Percentiles rank a stretch among this genome's conserved stretches.
These are phyloP conservation scores for Aspergillus sclerotioniger DNA, from an alignment of 495 filamentous ascomycete species.

Conservation along the genomic window DNA sequence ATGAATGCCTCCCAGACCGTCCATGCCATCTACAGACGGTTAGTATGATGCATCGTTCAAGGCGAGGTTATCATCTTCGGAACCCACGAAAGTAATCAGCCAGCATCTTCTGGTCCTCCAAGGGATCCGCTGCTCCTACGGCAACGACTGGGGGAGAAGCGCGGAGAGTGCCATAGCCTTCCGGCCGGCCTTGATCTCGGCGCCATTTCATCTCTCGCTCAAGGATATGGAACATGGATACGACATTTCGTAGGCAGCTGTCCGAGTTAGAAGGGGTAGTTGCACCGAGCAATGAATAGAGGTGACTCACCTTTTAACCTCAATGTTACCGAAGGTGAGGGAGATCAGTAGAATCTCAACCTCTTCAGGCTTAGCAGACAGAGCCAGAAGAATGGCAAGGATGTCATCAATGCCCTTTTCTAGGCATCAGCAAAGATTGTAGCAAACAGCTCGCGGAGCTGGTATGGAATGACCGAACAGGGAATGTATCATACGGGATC, in stretches of 20 bases:
- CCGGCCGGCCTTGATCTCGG: conserved; percentile 55
- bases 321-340: conserved; percentile 89
- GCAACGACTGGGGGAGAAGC: conserved; percentile 77
- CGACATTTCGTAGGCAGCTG: conserved; percentile 84
- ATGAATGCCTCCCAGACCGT: conserved; percentile 92
- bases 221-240: conserved; percentile 89
- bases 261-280: not conserved
- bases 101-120: conserved; percentile 79
- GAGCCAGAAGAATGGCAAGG: conserved; percentile 78
- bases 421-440: not conserved
- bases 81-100: conserved; percentile 88
- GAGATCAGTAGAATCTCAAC: conserved; percentile 87
- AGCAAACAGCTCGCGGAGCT: not conserved
- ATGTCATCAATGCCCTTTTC: conserved; percentile 88
- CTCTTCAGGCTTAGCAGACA: conserved; percentile 79
- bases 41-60: conserved; percentile 7
- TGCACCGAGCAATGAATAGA: not conserved
- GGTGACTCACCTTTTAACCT: conserved; percentile 64
- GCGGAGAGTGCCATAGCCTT: conserved; percentile 67
- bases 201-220: conserved; percentile 90
- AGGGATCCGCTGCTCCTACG: conserved; percentile 77
- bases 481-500: conserved; percentile 60
- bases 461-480: not conserved
- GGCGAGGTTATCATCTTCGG: not conserved
- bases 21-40: conserved; percentile 67